Conservation (phyloP, 495 filamentous ascomycete species). For the Cladorrhinum samala region DNA sequence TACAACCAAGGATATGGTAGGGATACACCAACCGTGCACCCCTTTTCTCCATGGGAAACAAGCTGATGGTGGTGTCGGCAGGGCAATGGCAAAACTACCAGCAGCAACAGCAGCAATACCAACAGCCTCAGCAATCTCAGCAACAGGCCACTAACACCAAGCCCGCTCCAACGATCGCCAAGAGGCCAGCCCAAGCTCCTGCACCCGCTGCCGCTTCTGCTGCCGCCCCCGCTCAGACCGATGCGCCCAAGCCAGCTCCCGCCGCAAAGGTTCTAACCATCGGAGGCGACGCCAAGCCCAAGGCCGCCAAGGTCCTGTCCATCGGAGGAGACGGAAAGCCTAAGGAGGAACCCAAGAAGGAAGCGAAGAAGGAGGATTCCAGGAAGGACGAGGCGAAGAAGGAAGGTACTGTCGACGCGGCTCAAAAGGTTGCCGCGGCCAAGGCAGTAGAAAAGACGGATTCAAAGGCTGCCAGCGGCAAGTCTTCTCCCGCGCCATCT, state of each 20-base stretch:
- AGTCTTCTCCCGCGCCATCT: conserved; percentile 67
- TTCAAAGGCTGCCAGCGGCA: conserved; percentile 64
- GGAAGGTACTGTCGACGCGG: conserved; percentile 47
- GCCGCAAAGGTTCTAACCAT: conserved; percentile 51
- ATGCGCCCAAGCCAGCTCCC: conserved; percentile 27
- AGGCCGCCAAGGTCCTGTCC: conserved; percentile 51
- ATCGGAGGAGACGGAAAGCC: conserved; percentile 50
- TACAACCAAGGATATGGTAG: conserved; percentile 60
- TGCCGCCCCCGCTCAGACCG: conserved; percentile 39
- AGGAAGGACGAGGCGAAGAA: conserved; percentile 35
- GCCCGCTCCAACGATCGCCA: conserved; percentile 61
- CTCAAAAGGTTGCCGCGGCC: conserved; percentile 49
- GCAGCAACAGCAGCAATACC: conserved; percentile 37
- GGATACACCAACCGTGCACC: conserved; percentile 3
- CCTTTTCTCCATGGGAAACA: conserved; percentile 18
- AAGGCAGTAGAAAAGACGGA: conserved; percentile 84
- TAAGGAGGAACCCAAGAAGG: conserved; percentile 26
- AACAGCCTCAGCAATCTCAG: conserved; percentile 13
- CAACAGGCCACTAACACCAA: conserved; percentile 47
- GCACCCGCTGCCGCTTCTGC: conserved; percentile 41
- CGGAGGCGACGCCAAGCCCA: conserved; percentile 42
- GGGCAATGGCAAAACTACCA: conserved; percentile 38
- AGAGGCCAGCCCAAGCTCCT: conserved; percentile 48
- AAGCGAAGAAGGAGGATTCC: conserved; percentile 43
- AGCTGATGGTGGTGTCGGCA: conserved; percentile 29